Base-by-base conservation (phyloP, 208 protist genomes). In the Acanthamoeba royreba region DNA sequence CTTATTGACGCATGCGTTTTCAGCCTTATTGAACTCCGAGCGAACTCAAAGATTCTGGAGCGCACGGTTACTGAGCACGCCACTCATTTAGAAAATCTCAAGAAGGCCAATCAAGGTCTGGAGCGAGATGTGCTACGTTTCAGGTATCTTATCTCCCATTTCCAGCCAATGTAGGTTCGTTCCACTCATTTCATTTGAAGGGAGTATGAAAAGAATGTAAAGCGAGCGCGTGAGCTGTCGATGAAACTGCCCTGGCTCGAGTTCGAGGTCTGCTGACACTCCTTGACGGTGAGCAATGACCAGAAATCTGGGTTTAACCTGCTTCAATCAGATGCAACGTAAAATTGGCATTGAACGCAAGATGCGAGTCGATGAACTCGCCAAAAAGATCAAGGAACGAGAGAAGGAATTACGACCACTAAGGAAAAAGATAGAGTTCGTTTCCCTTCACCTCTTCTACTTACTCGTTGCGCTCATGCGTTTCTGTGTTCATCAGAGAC, bases 61-160 rank as follows among this genome's bases (percentile, higher is more conserved):
- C 35, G 83, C 40, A 81, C 77, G 11, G 81, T 61, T 25, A 19
- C 45, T 52, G 79, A 83, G 42, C 87, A 94, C 69, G 45, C 42
- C n/a, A 52, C 17, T 15, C 58, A 69, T 22, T 90, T 96, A 31
- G 91, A 95, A 1, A 89, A 95, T n/a, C 38, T 95, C 15, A 92
- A 77, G 45, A 89, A 55, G n/a, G 42, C 74, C 25, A 95, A 95
- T 74, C 58, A 94, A 35, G 25, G 46, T 22, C 77, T 96, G 25
- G 95, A 95, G 55, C 66, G 83, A 7, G 95, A 96, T 43, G 95
- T 96, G 19, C 81, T 88, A 0, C 81, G 81, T 11, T 88, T 88
- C 81, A 25, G 74, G 74, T 85, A 31, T 17, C 33, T 19, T 0
- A 17, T 15, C 25, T 13, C 13, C 35, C 45, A 55, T 22, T n/a